Conservation (phyloP, 2,329 filamentous ascomycete species). For the Colletotrichum lini region DNA sequence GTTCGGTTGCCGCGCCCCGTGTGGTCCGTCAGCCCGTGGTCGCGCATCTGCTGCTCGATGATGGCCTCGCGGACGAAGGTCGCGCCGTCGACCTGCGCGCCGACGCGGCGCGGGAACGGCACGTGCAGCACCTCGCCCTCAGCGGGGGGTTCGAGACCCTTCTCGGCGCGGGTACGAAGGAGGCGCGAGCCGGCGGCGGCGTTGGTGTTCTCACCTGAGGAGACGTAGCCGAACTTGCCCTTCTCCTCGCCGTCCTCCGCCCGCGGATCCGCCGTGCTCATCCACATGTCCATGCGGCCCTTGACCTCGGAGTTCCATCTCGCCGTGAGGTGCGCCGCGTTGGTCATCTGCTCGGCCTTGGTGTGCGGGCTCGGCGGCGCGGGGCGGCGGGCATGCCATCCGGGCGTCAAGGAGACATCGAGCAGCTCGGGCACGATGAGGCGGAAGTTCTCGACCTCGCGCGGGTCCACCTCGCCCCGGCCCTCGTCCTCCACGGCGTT, state of each 20-base stretch:
- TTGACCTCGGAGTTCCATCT: conserved; percentile 65
- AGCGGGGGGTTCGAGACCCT: not conserved
- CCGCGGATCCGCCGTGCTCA: conserved; percentile 48
- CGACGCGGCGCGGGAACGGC: conserved; percentile 57
- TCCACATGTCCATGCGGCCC: conserved; percentile 61
- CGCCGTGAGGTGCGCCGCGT: conserved; percentile 64
- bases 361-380: conserved; percentile 61
- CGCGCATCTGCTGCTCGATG: conserved; percentile 63
- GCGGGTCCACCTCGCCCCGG: conserved; percentile 35
- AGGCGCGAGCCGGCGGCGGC: not conserved
- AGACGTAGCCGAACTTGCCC: conserved; percentile 26
- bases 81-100: conserved; percentile 58
- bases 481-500: not conserved
- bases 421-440: conserved; percentile 67
- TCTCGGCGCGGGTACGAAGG: not conserved
- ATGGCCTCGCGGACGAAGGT: conserved; percentile 60
- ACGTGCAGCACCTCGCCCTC: conserved; percentile 49
- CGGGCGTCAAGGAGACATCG: conserved; percentile 68
- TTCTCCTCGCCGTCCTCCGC: conserved; percentile 15
- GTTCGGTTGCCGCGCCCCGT: conserved; percentile 57
- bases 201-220: not conserved
- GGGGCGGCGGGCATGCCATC: conserved; percentile 62
- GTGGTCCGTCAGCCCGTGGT: conserved; percentile 58
- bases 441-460: conserved; percentile 60
- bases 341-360: conserved; percentile 67